phyloP scores from a whole-genome alignment of 1,139 yeast species.

The Taphrina communis region DNA sequence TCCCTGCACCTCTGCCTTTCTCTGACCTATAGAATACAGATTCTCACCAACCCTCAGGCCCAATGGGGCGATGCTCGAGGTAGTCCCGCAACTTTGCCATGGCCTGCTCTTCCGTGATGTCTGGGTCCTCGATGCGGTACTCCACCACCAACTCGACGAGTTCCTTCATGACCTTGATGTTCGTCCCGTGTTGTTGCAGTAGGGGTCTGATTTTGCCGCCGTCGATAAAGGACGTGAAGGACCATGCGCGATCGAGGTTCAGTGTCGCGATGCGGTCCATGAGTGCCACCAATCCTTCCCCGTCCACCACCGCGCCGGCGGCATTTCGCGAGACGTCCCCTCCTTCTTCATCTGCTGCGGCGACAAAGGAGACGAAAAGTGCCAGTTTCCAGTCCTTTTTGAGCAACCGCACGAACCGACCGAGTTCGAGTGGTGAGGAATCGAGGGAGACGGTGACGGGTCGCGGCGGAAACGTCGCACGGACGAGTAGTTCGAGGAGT shows the following conservation, averaged over 20 bases:
- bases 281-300: conserved; percentile 8
- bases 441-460: not conserved
- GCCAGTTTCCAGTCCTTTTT: conserved; percentile 32
- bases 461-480: conserved; percentile 27
- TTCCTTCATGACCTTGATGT: conserved; percentile 38
- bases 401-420: conserved; percentile 17
- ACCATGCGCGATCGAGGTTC: conserved; percentile 18
- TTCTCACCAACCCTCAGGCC: conserved; percentile 18
- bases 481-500: conserved; percentile 19
- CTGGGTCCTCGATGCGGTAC: conserved; percentile 19
- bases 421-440: conserved; percentile 11
- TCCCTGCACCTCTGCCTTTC: too few relatives aligned
- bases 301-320: too few relatives aligned
- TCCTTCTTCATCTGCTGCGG: not conserved
- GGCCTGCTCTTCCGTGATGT: conserved; percentile 21
- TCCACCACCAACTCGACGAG: conserved; percentile 27
- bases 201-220: conserved; percentile 33
- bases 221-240: conserved; percentile 20
- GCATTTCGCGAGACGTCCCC: not conserved
- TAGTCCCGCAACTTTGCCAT: conserved; percentile 11
- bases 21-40: not conserved
- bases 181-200: not conserved
- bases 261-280: conserved; percentile 12
- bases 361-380: conserved; percentile 10
- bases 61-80: not conserved